Conservation (phyloP, 352 stramenopile genomes). For the Phytophthora crassamura region DNA sequence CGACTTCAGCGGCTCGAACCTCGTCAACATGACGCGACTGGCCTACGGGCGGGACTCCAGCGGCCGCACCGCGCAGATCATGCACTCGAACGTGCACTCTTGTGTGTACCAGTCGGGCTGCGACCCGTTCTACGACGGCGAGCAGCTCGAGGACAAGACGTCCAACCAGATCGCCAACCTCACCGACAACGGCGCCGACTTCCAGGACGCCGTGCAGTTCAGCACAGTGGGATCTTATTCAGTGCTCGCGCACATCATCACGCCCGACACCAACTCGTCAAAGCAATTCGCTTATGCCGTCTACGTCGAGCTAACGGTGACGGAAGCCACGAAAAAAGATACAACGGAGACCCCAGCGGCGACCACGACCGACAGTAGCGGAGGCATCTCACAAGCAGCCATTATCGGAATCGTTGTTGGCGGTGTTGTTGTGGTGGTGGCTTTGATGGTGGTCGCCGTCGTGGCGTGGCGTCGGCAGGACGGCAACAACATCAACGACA, state of each 20-base stretch:
- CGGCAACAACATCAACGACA: constrained; percentile 28
- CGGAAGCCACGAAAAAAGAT: constrained; percentile 25
- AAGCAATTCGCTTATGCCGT: constrained; percentile 60
- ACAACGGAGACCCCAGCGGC: constrained; percentile 29
- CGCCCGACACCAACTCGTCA: constrained; percentile 55
- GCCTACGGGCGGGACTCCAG: constrained; percentile 43
- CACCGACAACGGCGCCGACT: constrained; percentile 53
- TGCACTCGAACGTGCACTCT: constrained; percentile 73
- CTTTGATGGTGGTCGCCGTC: constrained; percentile 47
- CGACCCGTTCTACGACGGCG: constrained; percentile 61
- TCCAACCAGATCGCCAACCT: constrained; percentile 63
- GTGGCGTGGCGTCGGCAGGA: constrained; percentile 46
- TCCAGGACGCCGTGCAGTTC: constrained; percentile 48
- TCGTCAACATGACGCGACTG: constrained; percentile 59
- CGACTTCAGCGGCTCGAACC: constrained; percentile 47
- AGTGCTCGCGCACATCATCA: constrained; percentile 67
- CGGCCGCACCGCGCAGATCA: constrained; percentile 58
- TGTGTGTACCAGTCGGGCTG: constrained; percentile 57
- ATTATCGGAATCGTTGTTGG: constrained; percentile 71
- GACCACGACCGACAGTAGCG: constrained; percentile 21
- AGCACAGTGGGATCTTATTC: constrained; percentile 43
- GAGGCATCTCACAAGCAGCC: constrained; percentile 49
- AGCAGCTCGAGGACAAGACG: constrained; percentile 61
- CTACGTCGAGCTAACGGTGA: constrained; percentile 50
- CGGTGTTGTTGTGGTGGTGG: constrained; percentile 53